A percentile compares a stretch with the other conserved stretches of the same genome.
These are phyloP conservation scores for Erodium trifolium DNA, from an alignment of 441 rosid genomes.

Conservation along the genomic window DNA sequence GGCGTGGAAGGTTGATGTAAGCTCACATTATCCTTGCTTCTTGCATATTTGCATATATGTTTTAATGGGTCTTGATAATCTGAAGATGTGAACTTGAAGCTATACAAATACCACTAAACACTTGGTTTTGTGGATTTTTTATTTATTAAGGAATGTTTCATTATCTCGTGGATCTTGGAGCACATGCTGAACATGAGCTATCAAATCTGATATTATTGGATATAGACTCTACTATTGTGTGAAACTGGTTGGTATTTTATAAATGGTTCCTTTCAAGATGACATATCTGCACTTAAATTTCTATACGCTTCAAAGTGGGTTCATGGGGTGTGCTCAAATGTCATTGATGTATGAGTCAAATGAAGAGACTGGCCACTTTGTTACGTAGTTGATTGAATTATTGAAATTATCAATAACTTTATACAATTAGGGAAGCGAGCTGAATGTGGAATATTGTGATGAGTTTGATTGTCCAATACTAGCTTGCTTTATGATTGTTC, in stretches of 20 bases:
- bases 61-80: background rate
- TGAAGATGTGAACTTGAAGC: background rate
- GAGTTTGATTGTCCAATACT: background rate
- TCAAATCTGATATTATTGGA: background rate
- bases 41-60: background rate
- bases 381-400: background rate
- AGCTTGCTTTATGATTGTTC: background rate
- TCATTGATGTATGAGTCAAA: background rate
- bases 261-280: background rate
- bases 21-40: slow-evolving; percentile 21
- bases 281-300: background rate
- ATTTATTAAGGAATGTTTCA: background rate
- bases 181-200: background rate
- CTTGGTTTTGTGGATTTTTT: background rate
- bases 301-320: background rate
- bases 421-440: background rate
- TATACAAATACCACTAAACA: background rate
- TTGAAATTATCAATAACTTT: background rate
- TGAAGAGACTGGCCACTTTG: background rate
- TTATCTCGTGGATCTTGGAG: background rate
- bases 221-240: background rate
- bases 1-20: slow-evolving; percentile 82
- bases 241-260: background rate
- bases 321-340: background rate
- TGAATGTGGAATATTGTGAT: background rate